Percentiles rank a stretch among this genome's conserved stretches.
These are phyloP conservation scores for Abortiporus biennis DNA, from an alignment of 1,284 basidiomycete genomes.

Conservation along the genomic window DNA sequence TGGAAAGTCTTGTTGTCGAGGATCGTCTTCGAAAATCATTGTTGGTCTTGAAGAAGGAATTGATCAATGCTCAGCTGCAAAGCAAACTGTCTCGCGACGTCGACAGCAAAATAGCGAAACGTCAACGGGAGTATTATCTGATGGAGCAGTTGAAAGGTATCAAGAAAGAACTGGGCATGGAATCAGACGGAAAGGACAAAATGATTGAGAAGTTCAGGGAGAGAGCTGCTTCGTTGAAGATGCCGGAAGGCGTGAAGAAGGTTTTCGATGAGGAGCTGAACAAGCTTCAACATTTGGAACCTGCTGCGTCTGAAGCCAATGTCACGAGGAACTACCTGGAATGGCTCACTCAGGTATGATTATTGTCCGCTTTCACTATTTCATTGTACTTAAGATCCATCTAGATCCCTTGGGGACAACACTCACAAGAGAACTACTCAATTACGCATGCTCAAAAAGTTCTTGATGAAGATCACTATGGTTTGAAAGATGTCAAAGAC, in stretches of 20 bases:
- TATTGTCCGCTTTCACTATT: conserved; percentile 11
- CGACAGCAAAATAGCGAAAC: conserved; percentile 94
- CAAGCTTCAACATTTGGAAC: conserved; percentile 90
- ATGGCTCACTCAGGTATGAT: conserved; percentile 81
- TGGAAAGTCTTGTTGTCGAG: conserved; percentile 84
- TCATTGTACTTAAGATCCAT: conserved; percentile 2
- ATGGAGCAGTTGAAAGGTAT: conserved; percentile 99
- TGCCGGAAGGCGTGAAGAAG: conserved; percentile 91
- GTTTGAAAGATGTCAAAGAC: conserved; percentile 93
- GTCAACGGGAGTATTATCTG: conserved; percentile 96
- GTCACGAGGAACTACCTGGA: conserved; percentile 97
- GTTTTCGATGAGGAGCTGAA: conserved; percentile 96
- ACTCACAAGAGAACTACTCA: conserved; percentile 92
- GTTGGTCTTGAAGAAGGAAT: conserved; percentile 94
- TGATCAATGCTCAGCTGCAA: conserved; percentile 96
- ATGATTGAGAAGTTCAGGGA: conserved; percentile 95
- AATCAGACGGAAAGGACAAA: conserved; percentile 97
- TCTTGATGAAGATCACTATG: conserved; percentile 96
- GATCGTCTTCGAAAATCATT: conserved; percentile 90
- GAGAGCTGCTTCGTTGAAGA: conserved; percentile 79
- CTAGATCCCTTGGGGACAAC: conserved; percentile 93
- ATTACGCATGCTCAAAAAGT: conserved; percentile 82
- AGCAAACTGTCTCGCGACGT: conserved; percentile 94
- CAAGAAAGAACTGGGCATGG: conserved; percentile 98
- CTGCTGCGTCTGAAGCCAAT: conserved; percentile 89